Conservation (phyloP, 2,329 filamentous ascomycete genomes). For the Talaromyces sp. region DNA sequence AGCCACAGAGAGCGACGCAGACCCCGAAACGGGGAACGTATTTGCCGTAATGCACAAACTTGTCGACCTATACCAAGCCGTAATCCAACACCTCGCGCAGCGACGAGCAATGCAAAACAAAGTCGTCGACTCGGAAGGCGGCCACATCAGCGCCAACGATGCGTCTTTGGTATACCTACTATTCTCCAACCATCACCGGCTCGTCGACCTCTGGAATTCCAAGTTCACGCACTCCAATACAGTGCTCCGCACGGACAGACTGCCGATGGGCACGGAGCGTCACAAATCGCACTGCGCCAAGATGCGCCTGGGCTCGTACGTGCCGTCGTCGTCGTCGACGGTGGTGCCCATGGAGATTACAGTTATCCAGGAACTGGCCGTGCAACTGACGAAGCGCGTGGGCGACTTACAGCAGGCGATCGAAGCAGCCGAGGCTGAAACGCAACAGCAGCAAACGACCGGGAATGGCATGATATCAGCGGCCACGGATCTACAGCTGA, state of each 20-base stretch:
- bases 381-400: constrained; percentile 2
- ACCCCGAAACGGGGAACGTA: constrained; percentile 1
- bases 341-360: constrained; percentile 9
- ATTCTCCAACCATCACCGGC: constrained; percentile 7
- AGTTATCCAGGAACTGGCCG: constrained; percentile 6
- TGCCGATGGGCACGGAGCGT: not conserved
- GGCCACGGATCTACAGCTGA: not conserved
- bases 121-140: not conserved
- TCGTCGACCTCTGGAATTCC: constrained; percentile 8
- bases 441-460: not conserved
- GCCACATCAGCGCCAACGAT: not conserved
- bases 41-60: constrained; percentile 7
- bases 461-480: not conserved
- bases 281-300: constrained; percentile 6
- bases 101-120: not conserved
- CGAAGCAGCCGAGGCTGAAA: not conserved
- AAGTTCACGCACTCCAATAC: constrained; percentile 2
- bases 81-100: not conserved
- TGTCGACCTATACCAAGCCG: constrained; percentile 3
- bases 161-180: constrained; percentile 2
- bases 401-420: not conserved
- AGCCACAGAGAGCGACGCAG: not conserved
- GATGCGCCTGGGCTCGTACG: constrained; percentile 7
- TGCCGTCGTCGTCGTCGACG: constrained; percentile 6
- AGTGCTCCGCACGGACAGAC: not conserved